Evolutionary conservation across 345 rosid species (phyloP), one percentile per base, ranked within the genome.

Genomic region (Cardiospermum halicacabum): DNA sequence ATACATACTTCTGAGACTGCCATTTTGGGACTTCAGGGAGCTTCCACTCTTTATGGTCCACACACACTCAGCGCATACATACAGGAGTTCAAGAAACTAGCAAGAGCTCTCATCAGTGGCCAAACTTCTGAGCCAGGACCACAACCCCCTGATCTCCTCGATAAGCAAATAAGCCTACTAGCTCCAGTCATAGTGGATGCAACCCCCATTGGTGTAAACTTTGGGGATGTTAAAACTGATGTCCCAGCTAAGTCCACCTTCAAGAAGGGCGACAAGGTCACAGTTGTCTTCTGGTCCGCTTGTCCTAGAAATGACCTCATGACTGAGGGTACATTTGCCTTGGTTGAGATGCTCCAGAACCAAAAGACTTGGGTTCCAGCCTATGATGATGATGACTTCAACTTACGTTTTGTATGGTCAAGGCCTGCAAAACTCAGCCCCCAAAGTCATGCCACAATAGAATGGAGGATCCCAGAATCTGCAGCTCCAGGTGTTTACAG

Each of bases 281-380:
- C 78, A 0, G 89, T 79, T 15, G 82, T 84, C 47, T 89, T 92
- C 82, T 89, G 92, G 96, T 87, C 98, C 16, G 98, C 88, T 54
- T 89, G 90, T 70, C 96, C 96, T 1, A 70, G 95, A 71, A 92
- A 89, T 22, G 98, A 92, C 77, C 83, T 89, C 65, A 82, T 92
- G 95, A 87, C 95, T 0, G 96, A 85, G 62, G 98, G 95, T 42
- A 89, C 98, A 32, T 89, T 87, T 47, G 83, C 95, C 3, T 78
- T 89, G 53, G 98, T 92, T 34, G 96, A 92, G 78, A 69, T 65
- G 59, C 79, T 87, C 36, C 84, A 75, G 70, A 84, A 74, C 3
- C 76, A 63, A 75, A 81, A 78, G 48, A 74, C 70, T 0, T 92
- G 98, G 96, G 47, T 80, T 11, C 83, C 90, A 4, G 84, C 86